Evolutionary conservation across 2,329 filamentous ascomycete species (phyloP), one percentile per base, ranked within the genome.

Genomic region (Didymosphaeria variabile): DNA sequence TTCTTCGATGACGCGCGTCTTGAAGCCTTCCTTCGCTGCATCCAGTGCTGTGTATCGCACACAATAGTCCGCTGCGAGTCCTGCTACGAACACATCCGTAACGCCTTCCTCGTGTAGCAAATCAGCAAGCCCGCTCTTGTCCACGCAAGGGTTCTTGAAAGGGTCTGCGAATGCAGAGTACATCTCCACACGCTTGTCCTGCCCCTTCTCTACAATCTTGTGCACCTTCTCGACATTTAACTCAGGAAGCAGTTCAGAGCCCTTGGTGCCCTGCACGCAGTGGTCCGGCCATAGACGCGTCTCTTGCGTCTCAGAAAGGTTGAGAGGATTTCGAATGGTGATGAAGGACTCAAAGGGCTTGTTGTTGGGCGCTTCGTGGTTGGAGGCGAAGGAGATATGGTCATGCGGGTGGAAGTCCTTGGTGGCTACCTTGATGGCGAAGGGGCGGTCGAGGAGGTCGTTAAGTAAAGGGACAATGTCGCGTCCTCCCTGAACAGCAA

Each of bases 141-240:
- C 82, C 15, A 90, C 82, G 34, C 80, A 80, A 1, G 88, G 88
- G 6, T 84, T 83, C 42, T 79, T 79, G 70, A 97, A 94, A 0
- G 92, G 91, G 73, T 94, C 91, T 62, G 90, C 90, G 2, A 99
- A 98, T 0, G 90, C 93, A 63, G 91, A 94, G 80, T 97, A 98
- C 91, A 97, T 97, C 79, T 99, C 95, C 1, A 97, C 86, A 47
- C 86, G 82, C 47, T 83, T 76, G 73, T 93, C 85, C 73, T 84
- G 86, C 12, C 95, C 95, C 81, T 99, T 99, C 67, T 91, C 86
- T 15, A 97, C 80, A 31, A 93, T 81, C 38, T 79, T 69, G 67
- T 94, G 85, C n/a, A 97, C 67, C 17, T 82, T 83, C 8, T 73
- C 70, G 15, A 74, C 61, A 53, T 92, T 82, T 1, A 98, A 84